Evolutionary conservation across 305 asterid genomes (phyloP).

Genomic region (Solanum hybrid): DNA sequence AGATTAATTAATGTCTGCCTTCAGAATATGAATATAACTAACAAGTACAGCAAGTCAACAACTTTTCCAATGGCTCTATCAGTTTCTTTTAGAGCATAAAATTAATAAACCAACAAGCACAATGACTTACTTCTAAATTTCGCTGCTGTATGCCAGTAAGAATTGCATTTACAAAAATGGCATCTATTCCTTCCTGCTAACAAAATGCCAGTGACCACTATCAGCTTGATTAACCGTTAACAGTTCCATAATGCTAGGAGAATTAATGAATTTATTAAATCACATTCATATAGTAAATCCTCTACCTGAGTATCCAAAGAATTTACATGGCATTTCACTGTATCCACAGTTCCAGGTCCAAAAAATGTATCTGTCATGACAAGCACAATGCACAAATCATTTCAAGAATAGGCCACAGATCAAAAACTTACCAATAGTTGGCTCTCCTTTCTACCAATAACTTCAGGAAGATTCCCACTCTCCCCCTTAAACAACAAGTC

Average conservation of each 20-base stretch:
- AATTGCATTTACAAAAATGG: slow-evolving; percentile 78
- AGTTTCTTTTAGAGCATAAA: background rate
- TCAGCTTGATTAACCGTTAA: background rate
- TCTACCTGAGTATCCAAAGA: slow-evolving; percentile 25
- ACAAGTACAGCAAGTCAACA: background rate
- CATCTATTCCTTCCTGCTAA: slow-evolving; percentile 69
- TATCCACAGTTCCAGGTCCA: slow-evolving; percentile 35
- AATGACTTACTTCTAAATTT: slow-evolving; percentile 66
- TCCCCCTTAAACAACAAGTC: background rate
- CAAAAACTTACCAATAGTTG: background rate
- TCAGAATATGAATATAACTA: background rate
- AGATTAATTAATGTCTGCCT: background rate
- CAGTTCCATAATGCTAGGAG: background rate
- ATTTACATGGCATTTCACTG: slow-evolving; percentile 30
- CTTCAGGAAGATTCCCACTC: background rate
- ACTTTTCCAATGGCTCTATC: background rate
- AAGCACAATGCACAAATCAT: background rate
- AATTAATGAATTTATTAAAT: background rate
- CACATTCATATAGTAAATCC: background rate
- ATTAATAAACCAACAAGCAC: background rate
- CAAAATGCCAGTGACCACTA: background rate
- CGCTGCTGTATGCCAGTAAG: slow-evolving; percentile 82
- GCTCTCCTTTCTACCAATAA: background rate
- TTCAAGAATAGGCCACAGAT: background rate
- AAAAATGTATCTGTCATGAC: slow-evolving; percentile 30